phyloP scores from a whole-genome alignment of 305 asterid species.

The Striga hermonthica region DNA sequence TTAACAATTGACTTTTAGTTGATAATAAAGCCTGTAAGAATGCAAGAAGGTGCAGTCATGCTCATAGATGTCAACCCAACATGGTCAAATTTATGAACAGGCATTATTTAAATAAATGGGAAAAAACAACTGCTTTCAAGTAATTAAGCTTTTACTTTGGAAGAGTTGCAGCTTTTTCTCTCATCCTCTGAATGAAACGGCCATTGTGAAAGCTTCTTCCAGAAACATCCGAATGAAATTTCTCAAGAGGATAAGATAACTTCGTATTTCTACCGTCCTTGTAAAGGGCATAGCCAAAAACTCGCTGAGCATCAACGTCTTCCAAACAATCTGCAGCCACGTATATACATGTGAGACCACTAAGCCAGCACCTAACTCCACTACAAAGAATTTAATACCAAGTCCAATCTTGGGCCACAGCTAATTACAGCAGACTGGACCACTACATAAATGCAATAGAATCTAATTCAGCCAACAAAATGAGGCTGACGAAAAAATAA shows the following conservation, averaged over 20 bases:
- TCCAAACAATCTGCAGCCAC: slow-evolving; percentile 43
- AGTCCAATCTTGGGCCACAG: slow-evolving; percentile 1
- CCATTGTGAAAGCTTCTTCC: slow-evolving; percentile 68
- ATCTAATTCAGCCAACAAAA: slow-evolving; percentile 14
- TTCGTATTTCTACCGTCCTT: slow-evolving; percentile 44
- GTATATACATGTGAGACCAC: not conserved
- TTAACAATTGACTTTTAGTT: not conserved
- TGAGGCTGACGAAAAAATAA: slow-evolving; percentile 6
- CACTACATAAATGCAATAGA: slow-evolving; percentile 24
- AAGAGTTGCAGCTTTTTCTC: slow-evolving; percentile 56
- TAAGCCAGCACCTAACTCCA: not conserved
- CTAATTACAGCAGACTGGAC: slow-evolving; percentile 13
- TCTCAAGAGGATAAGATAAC: slow-evolving; percentile 55
- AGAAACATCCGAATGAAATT: slow-evolving; percentile 44
- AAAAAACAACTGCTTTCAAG: not conserved
- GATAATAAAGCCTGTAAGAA: not conserved
- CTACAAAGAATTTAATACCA: not conserved
- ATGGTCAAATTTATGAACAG: not conserved
- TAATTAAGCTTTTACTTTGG: slow-evolving; percentile 37
- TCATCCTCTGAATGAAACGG: slow-evolving; percentile 58
- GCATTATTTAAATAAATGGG: slow-evolving; percentile 1
- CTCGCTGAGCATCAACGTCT: slow-evolving; percentile 55
- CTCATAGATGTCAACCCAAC: slow-evolving; percentile 25
- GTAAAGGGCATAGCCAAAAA: slow-evolving; percentile 52
- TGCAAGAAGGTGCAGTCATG: not conserved